Evolutionary conservation across 768 basidiomycete species (phyloP), one percentile per base, ranked within the genome.

Genomic region (Boletus subparvulus): DNA sequence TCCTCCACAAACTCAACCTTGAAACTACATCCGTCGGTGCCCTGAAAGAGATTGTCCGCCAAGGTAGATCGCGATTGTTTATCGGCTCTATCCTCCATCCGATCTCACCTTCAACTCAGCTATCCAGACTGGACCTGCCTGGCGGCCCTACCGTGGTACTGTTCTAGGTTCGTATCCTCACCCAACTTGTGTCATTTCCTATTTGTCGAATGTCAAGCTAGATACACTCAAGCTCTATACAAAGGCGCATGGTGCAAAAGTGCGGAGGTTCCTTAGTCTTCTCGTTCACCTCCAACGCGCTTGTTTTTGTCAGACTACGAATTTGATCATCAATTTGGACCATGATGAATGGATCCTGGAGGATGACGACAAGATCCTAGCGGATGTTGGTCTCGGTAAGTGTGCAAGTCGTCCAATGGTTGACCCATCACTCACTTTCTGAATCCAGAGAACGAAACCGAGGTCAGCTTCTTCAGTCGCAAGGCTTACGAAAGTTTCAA

Each of bases 301-400:
- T 19, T 24, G 10, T 54, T 47, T 55, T 48, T 40, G 36, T 16
- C 65, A 98, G 96, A 96, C 95, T 2, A 90, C 90, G 33, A 98
- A 99, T 75, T 80, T 99, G 30, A 98, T 99, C 73, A 98, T 99
- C 69, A 99, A 99, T 72, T 81, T 98, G 55, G 94, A 97, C 66
- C 83, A 95, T 65, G 96, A 98, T 55, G 90, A 93, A 10, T 96
- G 94, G 91, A 91, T 98, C 59, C 73, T 94, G 16, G 75, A 82
- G 46, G 85, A 93, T 60, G 87, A 87, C 40, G 68, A 69, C 9
- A 82, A 80, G 65, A 78, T 75, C 1, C 79, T 99, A n/a, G 83
- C 78, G 3, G 83, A 86, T 5, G 72, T 83, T 36, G 93, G 88
- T 17, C 82, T 95, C 47, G 90, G 96, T 95, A 55, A 54, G 86